phyloP scores from a whole-genome alignment of 2,329 filamentous ascomycete species.

The Raffaelea ambrosiae region DNA sequence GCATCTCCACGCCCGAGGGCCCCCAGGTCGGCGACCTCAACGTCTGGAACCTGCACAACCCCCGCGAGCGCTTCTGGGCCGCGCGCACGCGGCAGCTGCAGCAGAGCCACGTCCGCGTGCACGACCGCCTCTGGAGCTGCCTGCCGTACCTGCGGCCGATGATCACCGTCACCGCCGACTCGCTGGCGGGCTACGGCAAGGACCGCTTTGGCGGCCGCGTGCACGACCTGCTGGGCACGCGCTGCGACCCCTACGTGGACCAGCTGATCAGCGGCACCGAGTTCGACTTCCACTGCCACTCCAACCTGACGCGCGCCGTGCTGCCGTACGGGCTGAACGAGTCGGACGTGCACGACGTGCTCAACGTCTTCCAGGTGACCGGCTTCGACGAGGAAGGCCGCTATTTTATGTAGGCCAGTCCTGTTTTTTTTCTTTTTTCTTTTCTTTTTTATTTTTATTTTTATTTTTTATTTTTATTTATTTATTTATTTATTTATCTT shows the following conservation, averaged over 20 bases:
- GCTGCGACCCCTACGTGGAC: slow-evolving; percentile 81
- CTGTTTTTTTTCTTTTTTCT: background rate
- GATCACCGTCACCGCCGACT: slow-evolving; percentile 61
- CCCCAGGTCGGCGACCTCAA: slow-evolving; percentile 81
- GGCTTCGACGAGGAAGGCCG: slow-evolving; percentile 62
- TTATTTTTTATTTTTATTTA: background rate
- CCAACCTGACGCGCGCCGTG: slow-evolving; percentile 68
- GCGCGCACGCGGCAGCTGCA: slow-evolving; percentile 71
- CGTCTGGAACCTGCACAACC: slow-evolving; percentile 69
- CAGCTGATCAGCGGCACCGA: slow-evolving; percentile 58
- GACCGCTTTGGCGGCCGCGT: slow-evolving; percentile 58
- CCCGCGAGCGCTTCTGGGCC: slow-evolving; percentile 77
- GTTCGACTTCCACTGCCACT: slow-evolving; percentile 80
- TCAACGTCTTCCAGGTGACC: slow-evolving; percentile 82
- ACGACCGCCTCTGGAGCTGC: slow-evolving; percentile 69
- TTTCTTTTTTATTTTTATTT: background rate
- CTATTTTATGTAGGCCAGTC: slow-evolving; percentile 59
- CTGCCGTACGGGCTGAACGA: slow-evolving; percentile 60
- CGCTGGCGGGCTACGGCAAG: slow-evolving; percentile 51
- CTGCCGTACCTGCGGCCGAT: slow-evolving; percentile 70
- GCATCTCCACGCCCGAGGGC: slow-evolving; percentile 66
- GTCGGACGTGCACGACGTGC: slow-evolving; percentile 71
- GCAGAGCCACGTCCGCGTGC: slow-evolving; percentile 60
- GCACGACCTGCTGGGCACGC: slow-evolving; percentile 73
- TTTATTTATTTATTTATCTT: background rate